A percentile compares a stretch with the other conserved stretches of the same genome.
Conservation (phyloP, 345 rosid genomes). For the Laguncularia racemosa region DNA sequence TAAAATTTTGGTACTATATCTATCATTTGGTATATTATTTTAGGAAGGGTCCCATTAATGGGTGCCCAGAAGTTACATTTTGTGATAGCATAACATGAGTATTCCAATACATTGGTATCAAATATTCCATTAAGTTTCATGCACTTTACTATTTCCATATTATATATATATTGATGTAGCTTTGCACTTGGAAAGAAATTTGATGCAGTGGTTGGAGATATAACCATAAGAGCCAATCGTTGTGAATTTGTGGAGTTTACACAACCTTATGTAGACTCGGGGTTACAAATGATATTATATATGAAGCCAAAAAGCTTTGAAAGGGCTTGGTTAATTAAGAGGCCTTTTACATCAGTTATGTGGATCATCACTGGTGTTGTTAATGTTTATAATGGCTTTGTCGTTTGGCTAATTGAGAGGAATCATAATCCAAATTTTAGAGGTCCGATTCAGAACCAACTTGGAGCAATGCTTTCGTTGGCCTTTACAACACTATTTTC, state of each 20-base stretch:
- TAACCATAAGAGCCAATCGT: conserved; percentile 14
- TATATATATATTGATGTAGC: not conserved
- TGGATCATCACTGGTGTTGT: conserved; percentile 8
- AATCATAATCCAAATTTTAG: not conserved
- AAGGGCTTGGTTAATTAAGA: conserved; percentile 14
- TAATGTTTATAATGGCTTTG: conserved; percentile 13
- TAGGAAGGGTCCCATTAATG: too few relatives aligned
- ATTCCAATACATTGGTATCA: not conserved
- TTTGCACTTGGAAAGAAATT: conserved; percentile 2
- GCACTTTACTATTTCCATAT: not conserved
- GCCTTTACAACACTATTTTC: conserved; percentile 22
- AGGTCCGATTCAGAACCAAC: conserved; percentile 8
- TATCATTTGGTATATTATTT: too few relatives aligned
- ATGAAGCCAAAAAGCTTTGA: not conserved
- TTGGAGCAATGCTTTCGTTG: conserved; percentile 13
- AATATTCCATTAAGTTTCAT: not conserved
- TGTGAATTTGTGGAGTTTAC: conserved; percentile 15
- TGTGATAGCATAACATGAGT: too few relatives aligned
- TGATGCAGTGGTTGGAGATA: conserved; percentile 24
- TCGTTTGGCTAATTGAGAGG: conserved; percentile 21
- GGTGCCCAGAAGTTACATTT: too few relatives aligned
- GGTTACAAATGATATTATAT: conserved; percentile 10
- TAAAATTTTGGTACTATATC: not conserved
- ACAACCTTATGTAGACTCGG: conserved; percentile 18
- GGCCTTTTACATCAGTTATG: conserved; percentile 16